Base-by-base conservation (phyloP, 139 green algal genomes). In the Zygnema cylindricum region DNA sequence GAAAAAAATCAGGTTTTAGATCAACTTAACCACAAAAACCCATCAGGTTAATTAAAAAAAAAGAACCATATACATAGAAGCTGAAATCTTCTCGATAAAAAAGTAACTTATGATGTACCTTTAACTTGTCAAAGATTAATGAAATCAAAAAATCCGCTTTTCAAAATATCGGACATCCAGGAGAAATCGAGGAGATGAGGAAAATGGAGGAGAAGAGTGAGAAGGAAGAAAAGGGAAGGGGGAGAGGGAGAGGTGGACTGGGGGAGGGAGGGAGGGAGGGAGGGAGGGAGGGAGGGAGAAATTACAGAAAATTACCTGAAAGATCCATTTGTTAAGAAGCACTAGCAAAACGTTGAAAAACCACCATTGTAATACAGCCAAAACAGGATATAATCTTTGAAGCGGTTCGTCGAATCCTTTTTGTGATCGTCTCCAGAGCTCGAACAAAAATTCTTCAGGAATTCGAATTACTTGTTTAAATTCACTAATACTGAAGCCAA, bases 281-380 rank as follows among this genome's bases (percentile, higher is more conserved):
- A 30, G 57, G 57, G 57, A 30, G 57, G 57, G 30, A 30, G 30
- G 57, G 57, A 30, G 57, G 57, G 30, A 30, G 57, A 73, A 30
- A 73, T 35, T 25, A 73, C 25, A 73, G 57, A 73, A 30, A 30
- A 73, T 25, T 55, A 88, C 84, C 69, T 90, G 86, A 33, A 90
- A 90, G 33, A 90, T 88, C 38, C 55, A 90, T 23, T 90, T 90
- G 78, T 90, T 90, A 33, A 88, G 54, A 39, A 90, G 71, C 11
- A 90, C 55, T 2, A 81, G 32, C 1, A 88, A 25, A 1, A 90
- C 86, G 32, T 90, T 90, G 77, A 87, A 90, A 57, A 90, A 88
- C 86, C 86, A 90, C 86, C 86, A 90, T 39, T 90, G 86, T 1
- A 90, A 41, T 69, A 90, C 78, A 1, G 86, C 77, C 2, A 90